Percentiles rank a stretch among this genome's conserved stretches.
Evolutionary conservation across 768 basidiomycete genomes (phyloP).

Genomic region (Suillus lakei): DNA sequence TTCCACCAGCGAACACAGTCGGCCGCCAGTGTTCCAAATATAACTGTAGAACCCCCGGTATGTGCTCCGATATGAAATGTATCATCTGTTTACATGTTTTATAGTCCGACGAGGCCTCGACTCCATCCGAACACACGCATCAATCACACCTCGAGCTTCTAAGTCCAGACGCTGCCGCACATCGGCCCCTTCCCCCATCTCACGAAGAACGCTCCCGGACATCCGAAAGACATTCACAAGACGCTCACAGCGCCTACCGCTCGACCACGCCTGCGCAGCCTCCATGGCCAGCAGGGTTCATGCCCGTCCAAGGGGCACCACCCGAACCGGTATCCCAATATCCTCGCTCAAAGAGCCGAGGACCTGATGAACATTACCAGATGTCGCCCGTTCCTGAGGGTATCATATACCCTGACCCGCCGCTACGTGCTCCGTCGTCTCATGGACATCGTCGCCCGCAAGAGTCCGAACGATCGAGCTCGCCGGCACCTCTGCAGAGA

Average conservation of each 20-base stretch:
- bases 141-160: constrained; percentile 45
- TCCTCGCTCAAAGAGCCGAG: constrained; percentile 9
- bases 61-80: not conserved
- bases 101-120: constrained; percentile 47
- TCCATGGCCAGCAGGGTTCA: constrained; percentile 25
- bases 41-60: constrained; percentile 54
- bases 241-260: constrained; percentile 10
- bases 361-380: constrained; percentile 23
- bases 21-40: constrained; percentile 43
- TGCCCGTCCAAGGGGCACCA: constrained; percentile 14
- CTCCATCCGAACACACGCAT: constrained; percentile 34
- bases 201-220: constrained; percentile 6
- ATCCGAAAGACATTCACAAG: not conserved
- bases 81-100: not conserved
- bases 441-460: constrained; percentile 19
- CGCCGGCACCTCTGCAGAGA: constrained; percentile 33
- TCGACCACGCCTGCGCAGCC: constrained; percentile 16
- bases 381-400: constrained; percentile 31
- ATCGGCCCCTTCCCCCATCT: constrained; percentile 26
- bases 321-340: constrained; percentile 1
- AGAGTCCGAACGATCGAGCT: constrained; percentile 20
- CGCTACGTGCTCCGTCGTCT: constrained; percentile 28
- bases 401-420: constrained; percentile 31
- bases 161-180: constrained; percentile 45
- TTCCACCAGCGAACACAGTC: constrained; percentile 38